A percentile compares a stretch with the other conserved stretches of the same genome.
phyloP scores from a whole-genome alignment of 1,284 basidiomycete species.

The Tylopilus sp. region DNA sequence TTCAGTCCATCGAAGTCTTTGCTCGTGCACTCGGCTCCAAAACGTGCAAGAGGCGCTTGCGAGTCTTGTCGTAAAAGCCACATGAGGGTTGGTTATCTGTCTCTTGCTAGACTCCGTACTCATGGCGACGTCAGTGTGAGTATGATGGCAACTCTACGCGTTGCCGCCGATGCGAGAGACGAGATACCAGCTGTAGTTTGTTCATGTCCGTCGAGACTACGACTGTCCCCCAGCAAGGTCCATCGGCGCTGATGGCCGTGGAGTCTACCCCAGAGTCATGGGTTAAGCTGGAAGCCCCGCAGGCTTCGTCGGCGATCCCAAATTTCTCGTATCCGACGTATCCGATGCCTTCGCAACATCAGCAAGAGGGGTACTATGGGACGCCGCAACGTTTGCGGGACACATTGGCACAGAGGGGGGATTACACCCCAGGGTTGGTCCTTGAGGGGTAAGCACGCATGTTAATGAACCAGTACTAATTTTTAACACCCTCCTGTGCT shows the following conservation, averaged over 20 bases:
- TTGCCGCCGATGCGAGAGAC: conserved; percentile 21
- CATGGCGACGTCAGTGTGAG: conserved; percentile 15
- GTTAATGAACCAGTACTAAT: not conserved
- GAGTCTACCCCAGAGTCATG: conserved; percentile 9
- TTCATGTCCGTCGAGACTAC: conserved; percentile 12
- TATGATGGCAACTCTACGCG: conserved; percentile 16
- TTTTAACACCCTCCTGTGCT: conserved; percentile 12
- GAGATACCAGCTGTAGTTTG: conserved; percentile 18
- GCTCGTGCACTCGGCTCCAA: no score
- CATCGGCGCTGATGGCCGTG: not conserved
- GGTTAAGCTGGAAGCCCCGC: conserved; percentile 10
- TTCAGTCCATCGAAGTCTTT: no score
- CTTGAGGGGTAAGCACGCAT: conserved; percentile 12
- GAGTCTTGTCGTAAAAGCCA: conserved; percentile 29
- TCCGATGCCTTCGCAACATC: not conserved
- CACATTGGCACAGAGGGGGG: conserved; percentile 6
- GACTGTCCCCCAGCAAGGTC: conserved; percentile 7
- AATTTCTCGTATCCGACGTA: conserved; percentile 4
- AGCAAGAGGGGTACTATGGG: conserved; percentile 1
- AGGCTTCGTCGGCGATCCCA: conserved; percentile 11
- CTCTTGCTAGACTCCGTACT: conserved; percentile 2
- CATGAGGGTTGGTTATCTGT: conserved; percentile 25
- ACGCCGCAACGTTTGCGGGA: not conserved
- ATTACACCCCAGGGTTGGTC: conserved; percentile 9
- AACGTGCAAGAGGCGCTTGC: conserved; percentile 32